Percentiles rank a stretch among this genome's conserved stretches.
Evolutionary conservation across 257 asterid species (phyloP).

Genomic region (Parsonsia alboflavescens): DNA sequence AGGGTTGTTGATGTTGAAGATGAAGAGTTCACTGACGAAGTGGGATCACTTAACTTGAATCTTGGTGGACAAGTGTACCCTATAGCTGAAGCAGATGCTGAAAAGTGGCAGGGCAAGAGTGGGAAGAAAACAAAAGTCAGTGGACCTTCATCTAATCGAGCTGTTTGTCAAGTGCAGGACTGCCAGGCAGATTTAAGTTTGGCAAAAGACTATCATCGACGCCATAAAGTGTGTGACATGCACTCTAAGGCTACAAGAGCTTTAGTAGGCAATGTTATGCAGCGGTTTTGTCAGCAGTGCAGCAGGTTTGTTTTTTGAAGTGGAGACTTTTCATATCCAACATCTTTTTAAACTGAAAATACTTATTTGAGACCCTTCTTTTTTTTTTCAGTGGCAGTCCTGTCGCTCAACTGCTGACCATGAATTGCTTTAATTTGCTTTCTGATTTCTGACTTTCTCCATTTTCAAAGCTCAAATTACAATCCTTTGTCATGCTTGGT

Average conservation of each 20-base stretch:
- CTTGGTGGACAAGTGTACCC: conserved; percentile 71
- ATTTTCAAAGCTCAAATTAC: not conserved
- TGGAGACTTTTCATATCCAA: not conserved
- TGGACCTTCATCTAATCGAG: conserved; percentile 38
- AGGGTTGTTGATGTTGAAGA: conserved; percentile 42
- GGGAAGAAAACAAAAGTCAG: conserved; percentile 64
- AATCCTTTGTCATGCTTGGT: not conserved
- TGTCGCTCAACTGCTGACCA: not conserved
- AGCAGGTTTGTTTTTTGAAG: conserved; percentile 57
- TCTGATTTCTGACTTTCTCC: not conserved
- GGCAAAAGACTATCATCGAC: conserved; percentile 81
- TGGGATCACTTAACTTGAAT: conserved; percentile 60
- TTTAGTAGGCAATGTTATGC: conserved; percentile 70
- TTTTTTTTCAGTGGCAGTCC: not conserved
- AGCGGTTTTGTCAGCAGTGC: conserved; percentile 95
- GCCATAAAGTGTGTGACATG: conserved; percentile 85
- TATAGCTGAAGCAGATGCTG: conserved; percentile 31
- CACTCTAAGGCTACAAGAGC: conserved; percentile 81
- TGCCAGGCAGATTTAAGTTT: conserved; percentile 74
- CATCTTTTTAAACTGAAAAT: not conserved
- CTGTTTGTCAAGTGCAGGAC: conserved; percentile 79
- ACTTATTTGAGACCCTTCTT: not conserved
- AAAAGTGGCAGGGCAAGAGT: conserved; percentile 47
- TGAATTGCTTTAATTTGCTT: not conserved
- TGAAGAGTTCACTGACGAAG: conserved; percentile 40